A percentile compares a stretch with the other conserved stretches of the same genome.
These are phyloP conservation scores for Phoma sp. DNA, from an alignment of 2,329 filamentous ascomycete species.

Conservation along the genomic window DNA sequence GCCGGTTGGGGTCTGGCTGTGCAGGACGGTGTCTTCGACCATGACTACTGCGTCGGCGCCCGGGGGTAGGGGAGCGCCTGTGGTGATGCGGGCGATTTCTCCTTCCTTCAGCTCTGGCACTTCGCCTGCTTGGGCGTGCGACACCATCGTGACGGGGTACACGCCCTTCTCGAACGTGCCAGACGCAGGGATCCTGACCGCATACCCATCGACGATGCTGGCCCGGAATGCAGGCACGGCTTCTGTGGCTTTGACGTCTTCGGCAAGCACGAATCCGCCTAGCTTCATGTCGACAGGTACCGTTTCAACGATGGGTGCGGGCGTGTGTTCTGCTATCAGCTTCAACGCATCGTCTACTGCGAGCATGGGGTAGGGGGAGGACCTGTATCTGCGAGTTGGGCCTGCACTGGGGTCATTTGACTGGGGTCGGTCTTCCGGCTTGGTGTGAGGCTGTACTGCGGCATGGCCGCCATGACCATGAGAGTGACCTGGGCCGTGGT, in stretches of 20 bases:
- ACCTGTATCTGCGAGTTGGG: conserved; percentile 73
- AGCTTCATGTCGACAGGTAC: conserved; percentile 68
- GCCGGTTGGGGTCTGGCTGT: conserved; percentile 76
- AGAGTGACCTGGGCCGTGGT: conserved; percentile 62
- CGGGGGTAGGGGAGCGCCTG: conserved; percentile 85
- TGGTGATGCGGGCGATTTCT: conserved; percentile 88
- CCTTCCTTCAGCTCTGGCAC: conserved; percentile 70
- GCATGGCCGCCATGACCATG: conserved; percentile 63
- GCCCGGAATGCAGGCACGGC: conserved; percentile 91
- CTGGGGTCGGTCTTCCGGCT: conserved; percentile 61
- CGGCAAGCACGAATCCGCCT: conserved; percentile 79
- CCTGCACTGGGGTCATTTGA: conserved; percentile 67
- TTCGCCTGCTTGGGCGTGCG: conserved; percentile 79
- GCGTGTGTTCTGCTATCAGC: conserved; percentile 75
- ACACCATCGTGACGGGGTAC: conserved; percentile 86
- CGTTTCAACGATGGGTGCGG: conserved; percentile 63
- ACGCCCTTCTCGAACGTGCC: conserved; percentile 68
- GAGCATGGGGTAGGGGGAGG: conserved; percentile 92
- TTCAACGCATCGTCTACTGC: conserved; percentile 80
- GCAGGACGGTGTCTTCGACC: conserved; percentile 90
- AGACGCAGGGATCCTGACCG: conserved; percentile 51
- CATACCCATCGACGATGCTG: conserved; percentile 97
- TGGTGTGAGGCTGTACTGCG: conserved; percentile 72
- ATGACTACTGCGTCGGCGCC: conserved; percentile 92
- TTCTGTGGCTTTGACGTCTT: conserved; percentile 79